These are phyloP conservation scores for Emergomyces orientalis DNA, from an alignment of 2,329 filamentous ascomycete genomes.

Conservation along the genomic window DNA sequence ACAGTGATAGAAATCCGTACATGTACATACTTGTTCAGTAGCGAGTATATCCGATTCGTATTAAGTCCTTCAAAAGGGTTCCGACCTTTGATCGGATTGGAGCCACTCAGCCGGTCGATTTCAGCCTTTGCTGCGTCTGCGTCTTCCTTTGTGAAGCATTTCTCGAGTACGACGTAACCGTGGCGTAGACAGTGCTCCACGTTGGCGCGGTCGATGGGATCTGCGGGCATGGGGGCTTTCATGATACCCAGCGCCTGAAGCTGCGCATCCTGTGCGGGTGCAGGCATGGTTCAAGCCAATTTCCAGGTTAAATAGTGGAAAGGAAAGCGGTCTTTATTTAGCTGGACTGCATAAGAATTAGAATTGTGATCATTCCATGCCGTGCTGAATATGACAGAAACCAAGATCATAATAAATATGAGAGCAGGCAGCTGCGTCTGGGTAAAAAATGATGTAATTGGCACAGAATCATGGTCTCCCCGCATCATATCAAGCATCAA, in stretches of 20 bases:
- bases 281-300: neutral
- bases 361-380: neutral
- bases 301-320: neutral
- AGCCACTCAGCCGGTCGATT: conserved; percentile 27
- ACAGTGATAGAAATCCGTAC: neutral
- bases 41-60: conserved; percentile 33
- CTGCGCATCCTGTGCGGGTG: neutral
- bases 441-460: too few relatives aligned
- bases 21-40: conserved; percentile 28
- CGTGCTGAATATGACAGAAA: neutral
- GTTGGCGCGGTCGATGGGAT: conserved; percentile 20
- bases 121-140: conserved; percentile 25
- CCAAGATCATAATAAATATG: neutral
- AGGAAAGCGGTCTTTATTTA: neutral
- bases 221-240: neutral
- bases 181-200: conserved; percentile 26
- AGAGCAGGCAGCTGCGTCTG: neutral
- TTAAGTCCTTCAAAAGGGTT: conserved; percentile 32
- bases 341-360: neutral
- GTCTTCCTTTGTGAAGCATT: conserved; percentile 26
- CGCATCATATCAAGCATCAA: too few relatives aligned
- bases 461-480: too few relatives aligned
- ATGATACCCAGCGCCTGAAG: neutral
- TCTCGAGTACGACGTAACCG: conserved; percentile 30
- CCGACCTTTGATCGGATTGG: conserved; percentile 21